Evolutionary conservation across 2,329 filamentous ascomycete genomes (phyloP), one percentile per base, ranked within the genome.

Genomic region (Daldinia sp.): DNA sequence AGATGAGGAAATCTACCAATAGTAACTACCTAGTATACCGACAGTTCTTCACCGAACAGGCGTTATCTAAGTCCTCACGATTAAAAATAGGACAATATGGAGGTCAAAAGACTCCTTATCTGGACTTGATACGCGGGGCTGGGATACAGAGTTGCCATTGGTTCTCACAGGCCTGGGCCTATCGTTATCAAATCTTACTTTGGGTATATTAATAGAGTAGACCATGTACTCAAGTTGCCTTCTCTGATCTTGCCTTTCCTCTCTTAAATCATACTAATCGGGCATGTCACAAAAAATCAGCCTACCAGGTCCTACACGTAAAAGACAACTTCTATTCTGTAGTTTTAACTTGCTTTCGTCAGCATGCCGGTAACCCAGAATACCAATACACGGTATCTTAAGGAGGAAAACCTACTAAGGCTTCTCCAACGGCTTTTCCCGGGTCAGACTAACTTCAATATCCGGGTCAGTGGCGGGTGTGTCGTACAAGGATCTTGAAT

Each of bases 351-450:
- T 3, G 26, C n/a, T 3, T 28, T 12, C 41, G 13, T 28, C 51
- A 64, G 35, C n/a, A 68, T 68, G 65, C 20, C 57, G 12, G 63
- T 72, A 2, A 71, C 67, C 35, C 76, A 78, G 42, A 75, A 76
- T 53, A 62, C 73, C n/a, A 68, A 62, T 35, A 56, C 57, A 13
- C 75, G 73, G 5, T 78, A 78, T 56, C 71, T 78, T 37, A 77
- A 74, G 54, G 70, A 70, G 68, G 54, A 68, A 10, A 72, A 58
- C 48, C 72, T 78, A 5, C 73, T 77, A 55, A 67, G 55, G 37
- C 65, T 77, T 15, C 71, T 78, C 7, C 71, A 74, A 58, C 51
- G 59, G 48, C 67, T 75, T 12, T 78, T 78, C 60, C 74, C 71
- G 0, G 71, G 67, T 15, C 71, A 73, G 44, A 72, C 61, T 12